Evolutionary conservation across 1,139 yeast genomes (phyloP).

Genomic region (Pichia sp.): DNA sequence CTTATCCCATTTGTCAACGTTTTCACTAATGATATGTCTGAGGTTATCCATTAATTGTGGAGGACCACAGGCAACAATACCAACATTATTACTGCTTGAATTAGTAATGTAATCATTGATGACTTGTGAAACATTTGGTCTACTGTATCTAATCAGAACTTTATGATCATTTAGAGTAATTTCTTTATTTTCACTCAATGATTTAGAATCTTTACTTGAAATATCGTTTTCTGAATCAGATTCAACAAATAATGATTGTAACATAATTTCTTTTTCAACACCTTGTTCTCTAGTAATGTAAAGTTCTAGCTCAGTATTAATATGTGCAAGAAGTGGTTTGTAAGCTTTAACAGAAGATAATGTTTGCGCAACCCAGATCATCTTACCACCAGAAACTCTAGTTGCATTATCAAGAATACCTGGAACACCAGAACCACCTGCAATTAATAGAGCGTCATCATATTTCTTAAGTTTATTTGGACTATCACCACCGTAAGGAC

Average conservation of each 20-base stretch:
- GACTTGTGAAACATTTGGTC: slow-evolving; percentile 37
- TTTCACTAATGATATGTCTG: slow-evolving; percentile 14
- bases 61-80: slow-evolving; percentile 41
- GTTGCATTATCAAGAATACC: slow-evolving; percentile 22
- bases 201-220: too few relatives aligned
- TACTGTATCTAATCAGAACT: slow-evolving; percentile 9
- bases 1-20: slow-evolving; percentile 12
- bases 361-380: slow-evolving; percentile 16
- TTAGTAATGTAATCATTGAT: slow-evolving; percentile 33
- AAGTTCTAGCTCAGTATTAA: slow-evolving; percentile 12
- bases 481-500: slow-evolving; percentile 49
- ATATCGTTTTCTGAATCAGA: slow-evolving; percentile 1
- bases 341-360: slow-evolving; percentile 9
- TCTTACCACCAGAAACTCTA: slow-evolving; percentile 17
- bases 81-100: slow-evolving; percentile 33
- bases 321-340: slow-evolving; percentile 1
- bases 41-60: slow-evolving; percentile 41
- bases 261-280: neutral
- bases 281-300: slow-evolving; percentile 16
- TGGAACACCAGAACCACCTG: slow-evolving; percentile 48
- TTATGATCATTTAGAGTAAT: too few relatives aligned
- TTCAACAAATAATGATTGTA: neutral
- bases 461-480: slow-evolving; percentile 34
- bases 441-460: slow-evolving; percentile 48
- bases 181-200: too few relatives aligned